Base-by-base conservation (phyloP, 2,329 filamentous ascomycete species). In the Aureobasidium sp. region DNA sequence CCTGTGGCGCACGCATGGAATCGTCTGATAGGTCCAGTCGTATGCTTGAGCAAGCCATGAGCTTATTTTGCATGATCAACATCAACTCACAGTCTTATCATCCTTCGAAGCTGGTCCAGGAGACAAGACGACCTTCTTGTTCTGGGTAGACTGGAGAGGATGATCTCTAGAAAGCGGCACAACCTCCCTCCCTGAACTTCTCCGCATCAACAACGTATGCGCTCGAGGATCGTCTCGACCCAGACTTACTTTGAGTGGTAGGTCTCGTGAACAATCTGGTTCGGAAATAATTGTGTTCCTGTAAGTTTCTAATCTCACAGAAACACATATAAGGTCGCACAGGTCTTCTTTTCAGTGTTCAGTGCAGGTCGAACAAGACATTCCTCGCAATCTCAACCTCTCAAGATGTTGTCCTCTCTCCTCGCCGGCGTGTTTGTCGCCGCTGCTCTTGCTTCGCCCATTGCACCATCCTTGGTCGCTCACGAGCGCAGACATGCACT, bases 401-500 rank as follows among this genome's bases (percentile, higher is more conserved):
- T 6, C 29, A 36, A 53, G 49, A 53, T 53, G 49, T 53, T 53
- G 27, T 34, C 22, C 49, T n/a, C 36, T 17, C 71, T 71, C 25
- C 68, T 79, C 17, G 77, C 77, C 75, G 75, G 77, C 37, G 67
- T 71, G 67, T 71, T 63, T 67, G 67, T 58, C 17, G 20, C 27
- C 20, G 37, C 36, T n/a, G 41, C n/a, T 49, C 14, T 52, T 36
- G 36, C 31, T 25, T 45, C 37, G 20, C 9, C 41, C 55, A 5
- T n/a, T 20, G 22, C 31, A 39, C 76, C 78, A 17, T 29, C 44
- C 71, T 74, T 77, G 31, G 64, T 76, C 15, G 9, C 25, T 11
- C 77, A 79, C 64, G 77, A 79, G 65, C 75, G 74, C 65, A 74
- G 77, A 29, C 64, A 69, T 11, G 42, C 57, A 4, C 67, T 45